Base-by-base conservation (phyloP, 352 stramenopile genomes). In the Bremia lactucae region DNA sequence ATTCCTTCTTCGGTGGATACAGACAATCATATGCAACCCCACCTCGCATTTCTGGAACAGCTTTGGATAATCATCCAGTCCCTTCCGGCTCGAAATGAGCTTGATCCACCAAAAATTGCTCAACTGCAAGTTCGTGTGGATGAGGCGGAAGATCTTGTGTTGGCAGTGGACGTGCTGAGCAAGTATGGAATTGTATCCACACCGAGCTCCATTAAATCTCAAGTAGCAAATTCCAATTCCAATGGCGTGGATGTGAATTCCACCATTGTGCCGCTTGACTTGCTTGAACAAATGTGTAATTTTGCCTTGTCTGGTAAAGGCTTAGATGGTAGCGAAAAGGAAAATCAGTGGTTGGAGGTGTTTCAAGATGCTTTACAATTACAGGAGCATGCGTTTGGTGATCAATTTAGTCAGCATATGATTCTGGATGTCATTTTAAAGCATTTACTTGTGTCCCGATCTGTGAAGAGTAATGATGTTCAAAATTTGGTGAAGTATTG, bases 11-110 rank as follows among this genome's bases (percentile, higher is more conserved):
- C 34, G 13, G 26, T 52, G 23, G 40, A 55, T 25, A 31, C 46
- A 1, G 46, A 62, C 23, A 29, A 36, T 14, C 61, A 49, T 23
- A 38, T 61, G 36, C 46, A 62, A 40, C 38, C 38, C 3, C 52
- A 66, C 36, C 15, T 46, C 9, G 34, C 48, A 1, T 56, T 85
- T n/a, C 58, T 77, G 0, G 72, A 87, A 35, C 61, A 79, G 11
- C 37, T 85, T 1, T 87, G 75, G 75, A 40, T 47, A 3, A 78
- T 87, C 31, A 85, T 87, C 25, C 72, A 87, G 58, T 83, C 75
- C 1, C 37, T 87, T 6, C 75, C 75, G n/a, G 55, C 69, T 40
- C 61, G 72, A n/a, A 87, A 75, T 28, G 57, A 67, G 10, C 59
- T 68, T 6, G 75, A 87, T 49, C 47, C 47, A 0, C 65, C 63